phyloP scores from a whole-genome alignment of 176 grass and related monocot species.

The Themeda triandra region DNA sequence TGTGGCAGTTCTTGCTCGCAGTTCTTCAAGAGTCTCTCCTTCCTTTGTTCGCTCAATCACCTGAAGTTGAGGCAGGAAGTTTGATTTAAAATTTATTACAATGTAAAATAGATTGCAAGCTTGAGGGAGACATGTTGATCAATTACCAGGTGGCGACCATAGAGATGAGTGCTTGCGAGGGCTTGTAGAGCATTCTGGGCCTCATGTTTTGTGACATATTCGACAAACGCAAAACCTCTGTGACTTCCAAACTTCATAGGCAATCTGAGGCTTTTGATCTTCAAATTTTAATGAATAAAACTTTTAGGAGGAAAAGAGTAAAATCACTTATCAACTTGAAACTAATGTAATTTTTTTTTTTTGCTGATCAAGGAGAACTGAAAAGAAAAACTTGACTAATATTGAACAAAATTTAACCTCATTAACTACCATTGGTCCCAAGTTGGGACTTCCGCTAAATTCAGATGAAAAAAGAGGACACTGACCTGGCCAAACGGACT shows the following conservation, averaged over 20 bases:
- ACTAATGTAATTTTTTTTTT: background rate
- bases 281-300: conserved; percentile 8
- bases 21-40: conserved; percentile 83
- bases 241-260: conserved; percentile 90
- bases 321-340: background rate
- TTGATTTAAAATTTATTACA: background rate
- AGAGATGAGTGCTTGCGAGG: conserved; percentile 86
- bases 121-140: background rate
- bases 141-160: conserved; percentile 80
- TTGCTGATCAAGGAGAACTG: background rate
- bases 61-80: conserved; percentile 26
- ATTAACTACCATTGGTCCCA: background rate
- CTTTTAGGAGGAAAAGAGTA: background rate
- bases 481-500: conserved; percentile 96
- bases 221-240: conserved; percentile 93
- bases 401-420: background rate
- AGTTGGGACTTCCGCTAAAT: background rate
- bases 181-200: conserved; percentile 77
- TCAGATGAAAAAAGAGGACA: background rate
- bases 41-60: conserved; percentile 91
- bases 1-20: conserved; percentile 67
- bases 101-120: background rate
- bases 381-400: background rate
- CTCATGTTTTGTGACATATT: conserved; percentile 87
- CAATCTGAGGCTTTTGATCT: conserved; percentile 86